Percentiles rank a stretch among this genome's conserved stretches.
phyloP scores from a whole-genome alignment of 2,329 filamentous ascomycete genomes.

The Endocalyx cinctus region DNA sequence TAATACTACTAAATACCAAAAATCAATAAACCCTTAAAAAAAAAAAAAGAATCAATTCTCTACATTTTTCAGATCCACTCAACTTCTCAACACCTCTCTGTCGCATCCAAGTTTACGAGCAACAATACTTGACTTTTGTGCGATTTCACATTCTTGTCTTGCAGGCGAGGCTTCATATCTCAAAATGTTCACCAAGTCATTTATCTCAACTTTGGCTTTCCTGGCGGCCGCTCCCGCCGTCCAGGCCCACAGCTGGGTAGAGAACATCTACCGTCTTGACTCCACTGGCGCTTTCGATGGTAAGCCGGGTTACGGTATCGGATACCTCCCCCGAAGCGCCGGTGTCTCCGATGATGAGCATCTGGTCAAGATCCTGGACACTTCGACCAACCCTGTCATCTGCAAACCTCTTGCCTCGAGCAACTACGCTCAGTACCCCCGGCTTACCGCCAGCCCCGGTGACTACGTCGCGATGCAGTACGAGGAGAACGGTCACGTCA shows the following conservation, averaged over 20 bases:
- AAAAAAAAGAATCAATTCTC: too few relatives aligned
- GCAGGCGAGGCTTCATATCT: too few relatives aligned
- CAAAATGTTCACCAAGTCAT: slow-evolving; percentile 15
- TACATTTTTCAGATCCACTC: too few relatives aligned
- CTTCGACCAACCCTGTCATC: slow-evolving; percentile 44
- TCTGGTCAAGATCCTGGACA: slow-evolving; percentile 51
- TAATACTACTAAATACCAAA: too few relatives aligned
- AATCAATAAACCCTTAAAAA: too few relatives aligned
- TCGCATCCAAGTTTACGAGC: too few relatives aligned
- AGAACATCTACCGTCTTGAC: slow-evolving; percentile 67
- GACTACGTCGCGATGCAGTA: slow-evolving; percentile 64
- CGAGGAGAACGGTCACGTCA: slow-evolving; percentile 74
- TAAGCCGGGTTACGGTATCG: slow-evolving; percentile 68
- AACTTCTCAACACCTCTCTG: too few relatives aligned
- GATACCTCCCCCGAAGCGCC: slow-evolving; percentile 55
- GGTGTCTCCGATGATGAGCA: slow-evolving; percentile 56
- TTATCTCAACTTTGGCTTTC: slow-evolving; percentile 17
- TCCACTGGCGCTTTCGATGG: slow-evolving; percentile 70
- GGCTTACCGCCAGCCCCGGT: slow-evolving; percentile 54
- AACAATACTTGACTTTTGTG: too few relatives aligned
- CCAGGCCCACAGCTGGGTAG: slow-evolving; percentile 75
- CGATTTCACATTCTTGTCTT: too few relatives aligned
- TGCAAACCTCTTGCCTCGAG: slow-evolving; percentile 61
- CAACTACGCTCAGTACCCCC: slow-evolving; percentile 50
- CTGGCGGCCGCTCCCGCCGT: slow-evolving; percentile 27